phyloP scores from a whole-genome alignment of 2,329 filamentous ascomycete species.

The Fusarium piperis region DNA sequence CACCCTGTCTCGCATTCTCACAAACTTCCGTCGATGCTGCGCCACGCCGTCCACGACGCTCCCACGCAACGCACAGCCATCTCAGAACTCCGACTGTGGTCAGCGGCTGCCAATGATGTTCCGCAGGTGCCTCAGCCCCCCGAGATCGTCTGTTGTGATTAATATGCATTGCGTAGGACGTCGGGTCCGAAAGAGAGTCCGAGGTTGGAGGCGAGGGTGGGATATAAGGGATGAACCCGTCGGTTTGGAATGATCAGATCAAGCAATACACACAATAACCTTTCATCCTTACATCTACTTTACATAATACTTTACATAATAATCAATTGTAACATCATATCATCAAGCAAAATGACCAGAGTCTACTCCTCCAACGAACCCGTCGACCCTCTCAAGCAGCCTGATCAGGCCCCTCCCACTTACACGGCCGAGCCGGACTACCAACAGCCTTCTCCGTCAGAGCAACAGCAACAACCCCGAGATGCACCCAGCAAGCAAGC shows the following conservation, averaged over 20 bases:
- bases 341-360: slow-evolving; percentile 21
- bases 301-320: not conserved
- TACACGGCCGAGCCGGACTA: slow-evolving; percentile 26
- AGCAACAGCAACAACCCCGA: slow-evolving; percentile 9
- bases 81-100: not conserved
- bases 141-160: not conserved
- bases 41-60: slow-evolving; percentile 28
- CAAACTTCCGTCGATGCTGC: slow-evolving; percentile 10
- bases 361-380: slow-evolving; percentile 28
- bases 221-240: slow-evolving; percentile 31
- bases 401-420: slow-evolving; percentile 30
- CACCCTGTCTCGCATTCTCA: not conserved
- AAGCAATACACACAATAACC: not conserved
- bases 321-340: not conserved
- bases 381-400: slow-evolving; percentile 36
- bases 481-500: slow-evolving; percentile 43
- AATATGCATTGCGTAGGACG: slow-evolving; percentile 21
- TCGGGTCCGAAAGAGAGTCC: slow-evolving; percentile 21
- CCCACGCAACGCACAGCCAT: slow-evolving; percentile 18
- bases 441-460: slow-evolving; percentile 4
- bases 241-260: not conserved
- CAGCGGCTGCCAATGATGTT: not conserved
- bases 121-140: not conserved
- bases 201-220: not conserved
- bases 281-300: not conserved